These are phyloP conservation scores for Schizophyllum commune DNA, from an alignment of 1,284 basidiomycete species.

Conservation along the genomic window DNA sequence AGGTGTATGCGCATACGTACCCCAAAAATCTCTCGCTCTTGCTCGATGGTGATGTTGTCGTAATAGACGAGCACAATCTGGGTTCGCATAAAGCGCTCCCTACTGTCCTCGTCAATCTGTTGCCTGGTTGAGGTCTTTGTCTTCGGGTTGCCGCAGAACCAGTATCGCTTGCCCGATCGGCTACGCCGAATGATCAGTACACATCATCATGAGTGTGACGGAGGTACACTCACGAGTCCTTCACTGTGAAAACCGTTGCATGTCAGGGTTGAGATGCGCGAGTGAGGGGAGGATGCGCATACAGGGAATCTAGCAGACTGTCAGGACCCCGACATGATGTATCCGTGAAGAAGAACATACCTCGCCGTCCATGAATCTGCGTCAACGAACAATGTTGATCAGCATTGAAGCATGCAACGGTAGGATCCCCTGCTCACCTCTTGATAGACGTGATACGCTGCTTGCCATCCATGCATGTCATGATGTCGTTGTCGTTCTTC, in stretches of 20 bases:
- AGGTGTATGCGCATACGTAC: slow-evolving; percentile 22
- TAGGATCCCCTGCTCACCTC: slow-evolving; percentile 28
- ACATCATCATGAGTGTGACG: neutral
- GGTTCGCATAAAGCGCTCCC: slow-evolving; percentile 46
- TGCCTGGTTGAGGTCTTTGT: neutral
- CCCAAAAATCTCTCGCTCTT: slow-evolving; percentile 71
- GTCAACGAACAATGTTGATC: neutral
- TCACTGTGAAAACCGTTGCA: slow-evolving; percentile 26
- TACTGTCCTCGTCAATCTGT: neutral
- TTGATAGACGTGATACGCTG: slow-evolving; percentile 70
- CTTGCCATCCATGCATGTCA: slow-evolving; percentile 72
- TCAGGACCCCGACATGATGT: neutral
- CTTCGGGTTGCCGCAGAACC: neutral
- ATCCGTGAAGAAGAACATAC: neutral
- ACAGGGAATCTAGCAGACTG: neutral
- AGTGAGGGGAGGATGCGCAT: neutral
- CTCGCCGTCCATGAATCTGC: neutral
- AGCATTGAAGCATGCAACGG: neutral
- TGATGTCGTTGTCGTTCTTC: slow-evolving; percentile 54
- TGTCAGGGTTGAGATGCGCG: too few relatives aligned
- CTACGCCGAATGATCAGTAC: neutral
- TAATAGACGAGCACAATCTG: slow-evolving; percentile 72
- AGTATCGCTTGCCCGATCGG: neutral
- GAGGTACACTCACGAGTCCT: slow-evolving; percentile 39
- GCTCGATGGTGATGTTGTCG: slow-evolving; percentile 44